These are phyloP conservation scores for Phylloporus gajari DNA, from an alignment of 1,284 basidiomycete genomes.

Conservation along the genomic window DNA sequence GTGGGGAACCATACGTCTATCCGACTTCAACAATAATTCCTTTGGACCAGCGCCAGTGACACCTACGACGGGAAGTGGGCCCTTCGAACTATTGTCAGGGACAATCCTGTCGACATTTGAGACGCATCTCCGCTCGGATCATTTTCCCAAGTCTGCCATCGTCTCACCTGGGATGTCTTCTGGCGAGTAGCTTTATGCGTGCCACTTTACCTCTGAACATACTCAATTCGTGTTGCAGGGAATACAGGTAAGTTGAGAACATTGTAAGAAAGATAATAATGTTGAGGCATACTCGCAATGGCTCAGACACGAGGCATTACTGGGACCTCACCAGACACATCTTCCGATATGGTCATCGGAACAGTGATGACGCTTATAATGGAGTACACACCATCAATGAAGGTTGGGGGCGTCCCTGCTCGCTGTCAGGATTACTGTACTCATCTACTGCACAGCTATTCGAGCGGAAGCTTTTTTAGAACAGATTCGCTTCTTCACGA, in stretches of 20 bases:
- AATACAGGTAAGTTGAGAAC: conserved; percentile 45
- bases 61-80: conserved; percentile 51
- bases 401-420: conserved; percentile 34
- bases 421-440: no score
- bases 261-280: conserved; percentile 24
- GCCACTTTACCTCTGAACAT: conserved; percentile 8
- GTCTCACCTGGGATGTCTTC: no score
- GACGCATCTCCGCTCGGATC: conserved; percentile 39
- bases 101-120: conserved; percentile 54
- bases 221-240: conserved; percentile 32
- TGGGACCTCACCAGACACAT: conserved; percentile 60
- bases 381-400: conserved; percentile 67
- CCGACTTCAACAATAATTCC: conserved; percentile 52
- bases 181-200: no score
- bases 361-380: conserved; percentile 45
- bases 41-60: conserved; percentile 65
- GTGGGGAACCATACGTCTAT: conserved; percentile 38
- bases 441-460: no score
- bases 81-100: conserved; percentile 60
- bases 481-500: neutral
- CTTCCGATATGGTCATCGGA: conserved; percentile 59
- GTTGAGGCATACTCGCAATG: conserved; percentile 29
- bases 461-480: neutral
- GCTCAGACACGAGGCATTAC: conserved; percentile 56
- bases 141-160: conserved; percentile 18